Base-by-base conservation (phyloP, 2,329 filamentous ascomycete species). In the Aspergillus cejpii region DNA sequence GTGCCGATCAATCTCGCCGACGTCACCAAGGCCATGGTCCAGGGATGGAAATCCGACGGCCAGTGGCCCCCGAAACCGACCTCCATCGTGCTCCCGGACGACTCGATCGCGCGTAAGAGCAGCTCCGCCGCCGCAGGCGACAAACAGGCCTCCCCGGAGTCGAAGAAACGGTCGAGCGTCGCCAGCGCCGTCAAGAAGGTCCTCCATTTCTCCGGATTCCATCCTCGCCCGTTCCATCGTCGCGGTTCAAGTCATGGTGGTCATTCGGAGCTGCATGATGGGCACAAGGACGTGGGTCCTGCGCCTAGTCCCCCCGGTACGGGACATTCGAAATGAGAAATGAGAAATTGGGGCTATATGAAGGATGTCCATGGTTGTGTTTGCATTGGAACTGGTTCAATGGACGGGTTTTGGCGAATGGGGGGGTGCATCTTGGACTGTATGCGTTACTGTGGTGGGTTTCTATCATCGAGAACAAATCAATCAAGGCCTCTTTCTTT, bases 41-140 rank as follows among this genome's bases (percentile, higher is more conserved):
- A 84, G 21, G 91, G 91, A 34, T 96, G 91, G 91, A 94, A 94
- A 66, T 78, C 87, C 31, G 87, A 92, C 57, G 90, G 89, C 12
- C 87, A 95, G 65, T 97, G 91, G 91, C 90, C 91, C 3, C 87
- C 86, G 1, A 80, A 79, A 54, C 64, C 74, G 0, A 52, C 57
- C 7, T 58, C 53, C 6, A 58, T 64, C 39, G 61, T 64, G 17
- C 56, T 64, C 11, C 54, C 50, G 3, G 59, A 65, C 21, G 53
- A 59, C 27, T 55, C 59, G 2, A 53, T 55, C 4, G 51, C 63
- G 11, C 55, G 50, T 5, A 59, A 52, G 45, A 52, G 39, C 14
- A 19, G 41, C 17, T 40, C 45, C 3, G 37, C 39, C 5, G 28
- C 40, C 4, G 29, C 45, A 17, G 45, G 39, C 10, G 52, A 50